Percentiles rank a stretch among this genome's conserved stretches.
These are phyloP conservation scores for Iodosphaeria phyllophila DNA, from an alignment of 2,329 filamentous ascomycete genomes.

Conservation along the genomic window DNA sequence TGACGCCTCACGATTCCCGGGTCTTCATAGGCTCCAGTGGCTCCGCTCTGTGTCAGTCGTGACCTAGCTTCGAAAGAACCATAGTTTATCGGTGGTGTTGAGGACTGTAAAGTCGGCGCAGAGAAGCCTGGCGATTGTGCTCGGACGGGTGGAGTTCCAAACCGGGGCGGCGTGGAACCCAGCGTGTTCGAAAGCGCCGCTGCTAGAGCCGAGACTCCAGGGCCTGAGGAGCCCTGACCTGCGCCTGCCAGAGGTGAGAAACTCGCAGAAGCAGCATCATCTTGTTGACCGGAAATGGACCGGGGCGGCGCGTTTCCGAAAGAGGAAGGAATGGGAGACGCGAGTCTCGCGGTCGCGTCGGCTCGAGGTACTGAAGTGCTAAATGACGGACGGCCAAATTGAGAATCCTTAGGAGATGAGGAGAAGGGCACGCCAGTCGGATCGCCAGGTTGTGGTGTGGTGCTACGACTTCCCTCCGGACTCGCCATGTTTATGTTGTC, in stretches of 20 bases:
- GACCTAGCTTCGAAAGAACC: slow-evolving; percentile 66
- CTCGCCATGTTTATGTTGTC: too few relatives aligned
- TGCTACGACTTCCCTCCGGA: slow-evolving; percentile 20
- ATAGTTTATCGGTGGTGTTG: too few relatives aligned
- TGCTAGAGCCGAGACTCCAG: slow-evolving; percentile 73
- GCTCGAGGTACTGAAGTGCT: slow-evolving; percentile 36
- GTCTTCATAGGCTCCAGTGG: slow-evolving; percentile 56
- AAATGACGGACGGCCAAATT: slow-evolving; percentile 23
- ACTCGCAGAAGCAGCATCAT: slow-evolving; percentile 19
- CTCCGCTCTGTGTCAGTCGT: slow-evolving; percentile 23
- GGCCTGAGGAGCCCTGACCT: slow-evolving; percentile 46
- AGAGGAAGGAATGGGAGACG: slow-evolving; percentile 34
- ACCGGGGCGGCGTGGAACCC: slow-evolving; percentile 49
- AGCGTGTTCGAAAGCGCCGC: slow-evolving; percentile 65
- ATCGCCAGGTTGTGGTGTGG: slow-evolving; percentile 13
- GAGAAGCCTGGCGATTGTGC: slow-evolving; percentile 35
- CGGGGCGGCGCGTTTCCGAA: slow-evolving; percentile 26
- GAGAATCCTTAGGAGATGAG: slow-evolving; percentile 27
- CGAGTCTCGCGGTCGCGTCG: slow-evolving; percentile 40
- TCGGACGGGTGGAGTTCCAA: slow-evolving; percentile 44
- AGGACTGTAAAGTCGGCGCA: slow-evolving; percentile 40
- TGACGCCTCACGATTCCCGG: slow-evolving; percentile 83
- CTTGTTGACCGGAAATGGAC: slow-evolving; percentile 28
- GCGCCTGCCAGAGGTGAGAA: slow-evolving; percentile 47
- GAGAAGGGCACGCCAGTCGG: slow-evolving; percentile 21